phyloP scores from a whole-genome alignment of 1,284 basidiomycete genomes.

The Amylostereum areolatum region DNA sequence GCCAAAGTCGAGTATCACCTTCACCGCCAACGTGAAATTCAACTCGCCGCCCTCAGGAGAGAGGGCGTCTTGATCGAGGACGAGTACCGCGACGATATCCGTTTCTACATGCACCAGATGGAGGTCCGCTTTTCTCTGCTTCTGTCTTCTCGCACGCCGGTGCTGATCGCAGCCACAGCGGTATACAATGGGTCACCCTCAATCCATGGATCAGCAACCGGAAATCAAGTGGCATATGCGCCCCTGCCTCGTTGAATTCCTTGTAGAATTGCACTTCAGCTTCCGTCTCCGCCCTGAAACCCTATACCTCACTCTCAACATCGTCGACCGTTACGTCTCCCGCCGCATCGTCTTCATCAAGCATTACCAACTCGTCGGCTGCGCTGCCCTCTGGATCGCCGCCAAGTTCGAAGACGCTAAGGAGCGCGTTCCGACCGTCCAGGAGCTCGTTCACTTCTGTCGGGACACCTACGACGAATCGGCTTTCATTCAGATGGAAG shows the following conservation, averaged over 20 bases:
- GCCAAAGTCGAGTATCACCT: constrained; percentile 52
- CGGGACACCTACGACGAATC: constrained; percentile 93
- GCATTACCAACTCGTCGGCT: constrained; percentile 99
- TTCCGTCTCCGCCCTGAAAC: constrained; percentile 97
- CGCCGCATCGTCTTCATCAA: constrained; percentile 98
- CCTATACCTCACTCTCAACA: constrained; percentile 96
- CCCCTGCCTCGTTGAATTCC: constrained; percentile 97
- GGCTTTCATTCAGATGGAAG: constrained; percentile 96
- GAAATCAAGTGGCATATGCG: constrained; percentile 98
- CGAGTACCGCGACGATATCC: constrained; percentile 93
- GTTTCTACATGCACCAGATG: constrained; percentile 93
- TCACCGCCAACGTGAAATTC: constrained; percentile 63
- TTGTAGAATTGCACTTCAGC: constrained; percentile 97
- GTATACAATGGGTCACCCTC: constrained; percentile 81
- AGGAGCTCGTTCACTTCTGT: constrained; percentile 92
- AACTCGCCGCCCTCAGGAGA: constrained; percentile 58
- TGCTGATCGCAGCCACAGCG: constrained; percentile 39
- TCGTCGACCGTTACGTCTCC: constrained; percentile 98
- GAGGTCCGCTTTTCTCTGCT: constrained; percentile 63
- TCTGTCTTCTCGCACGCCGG: constrained; percentile 11
- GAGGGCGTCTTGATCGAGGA: constrained; percentile 78
- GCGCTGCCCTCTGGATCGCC: constrained; percentile 97
- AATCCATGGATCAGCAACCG: constrained; percentile 98
- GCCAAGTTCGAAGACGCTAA: constrained; percentile 99
- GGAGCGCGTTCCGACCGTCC: constrained; percentile 93